Conservation (phyloP, 768 basidiomycete species). For the Hericium rajendrae region DNA sequence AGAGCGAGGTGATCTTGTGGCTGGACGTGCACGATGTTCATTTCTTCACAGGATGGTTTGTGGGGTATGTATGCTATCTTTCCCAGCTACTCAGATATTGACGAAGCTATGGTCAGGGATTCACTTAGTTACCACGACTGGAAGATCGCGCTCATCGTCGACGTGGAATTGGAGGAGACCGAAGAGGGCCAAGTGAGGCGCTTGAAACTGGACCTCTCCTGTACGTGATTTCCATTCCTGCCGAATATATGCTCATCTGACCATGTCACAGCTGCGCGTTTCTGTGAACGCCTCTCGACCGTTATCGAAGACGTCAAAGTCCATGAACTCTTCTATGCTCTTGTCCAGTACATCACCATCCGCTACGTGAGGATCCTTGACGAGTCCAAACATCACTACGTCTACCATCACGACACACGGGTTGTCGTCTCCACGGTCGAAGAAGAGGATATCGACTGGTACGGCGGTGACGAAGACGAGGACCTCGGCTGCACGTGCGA, state of each 20-base stretch:
- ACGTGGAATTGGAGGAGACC: slow-evolving; percentile 14
- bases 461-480: background rate
- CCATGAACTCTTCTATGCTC: background rate
- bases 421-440: background rate
- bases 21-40: slow-evolving; percentile 18
- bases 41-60: slow-evolving; percentile 9
- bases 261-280: background rate
- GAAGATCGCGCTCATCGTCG: slow-evolving; percentile 19
- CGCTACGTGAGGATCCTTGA: background rate
- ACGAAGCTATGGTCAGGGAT: background rate
- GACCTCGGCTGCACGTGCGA: background rate
- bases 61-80: background rate
- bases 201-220: slow-evolving; percentile 17
- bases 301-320: background rate
- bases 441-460: background rate
- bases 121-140: slow-evolving; percentile 3
- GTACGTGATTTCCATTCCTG: background rate
- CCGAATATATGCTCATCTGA: background rate
- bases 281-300: background rate
- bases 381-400: background rate
- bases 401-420: background rate
- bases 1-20: slow-evolving; percentile 19
- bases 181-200: slow-evolving; percentile 13
- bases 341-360: background rate
- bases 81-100: background rate